Evolutionary conservation across 345 rosid species (phyloP), one percentile per base, ranked within the genome.

Genomic region (Orychophragmus violaceus): DNA sequence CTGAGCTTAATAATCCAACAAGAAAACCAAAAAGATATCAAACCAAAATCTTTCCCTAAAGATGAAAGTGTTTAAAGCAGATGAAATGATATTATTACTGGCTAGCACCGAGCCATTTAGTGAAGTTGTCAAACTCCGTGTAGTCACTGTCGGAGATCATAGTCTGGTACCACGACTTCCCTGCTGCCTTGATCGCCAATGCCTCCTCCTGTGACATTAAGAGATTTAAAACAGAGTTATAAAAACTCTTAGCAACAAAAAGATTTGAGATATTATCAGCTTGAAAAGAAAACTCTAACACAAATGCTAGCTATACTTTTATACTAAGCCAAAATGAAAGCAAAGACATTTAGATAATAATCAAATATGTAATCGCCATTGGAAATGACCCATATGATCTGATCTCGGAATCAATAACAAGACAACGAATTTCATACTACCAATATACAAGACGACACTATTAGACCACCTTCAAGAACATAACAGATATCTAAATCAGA

Each of bases 111-210:
- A 90, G 83, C 97, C 97, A 90, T 59, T 90, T 90, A 2, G 87
- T 63, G 84, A 90, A 90, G 78, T 78, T 83, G 19, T 90, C 97
- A 6, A 90, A 90, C 82, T 88, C 95, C 0, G 96, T 85, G 79
- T 87, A 94, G 56, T 94, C 99, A 35, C 92, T 81, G 77, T 94
- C 99, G 0, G 96, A 88, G 17, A 90, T 87, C 99, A 94, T 94
- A 0, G 97, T 90, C 70, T 83, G 70, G 61, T 90, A 90, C 96
- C 96, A 94, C 23, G 97, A 84, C 78, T 88, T 90, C 6, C 99
- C 97, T 2, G 97, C 97, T 6, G 89, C 77, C 81, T 58, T 88
- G 68, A 86, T 76, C 1, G 89, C 86, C 25, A 83, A 42, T 0
- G 90, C 89, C 67, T 87, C 97, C 87, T 94, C 99, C 99, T 94